Evolutionary conservation across 805 yeast genomes (phyloP).

Genomic region (Ogataea nitratoaversa): DNA sequence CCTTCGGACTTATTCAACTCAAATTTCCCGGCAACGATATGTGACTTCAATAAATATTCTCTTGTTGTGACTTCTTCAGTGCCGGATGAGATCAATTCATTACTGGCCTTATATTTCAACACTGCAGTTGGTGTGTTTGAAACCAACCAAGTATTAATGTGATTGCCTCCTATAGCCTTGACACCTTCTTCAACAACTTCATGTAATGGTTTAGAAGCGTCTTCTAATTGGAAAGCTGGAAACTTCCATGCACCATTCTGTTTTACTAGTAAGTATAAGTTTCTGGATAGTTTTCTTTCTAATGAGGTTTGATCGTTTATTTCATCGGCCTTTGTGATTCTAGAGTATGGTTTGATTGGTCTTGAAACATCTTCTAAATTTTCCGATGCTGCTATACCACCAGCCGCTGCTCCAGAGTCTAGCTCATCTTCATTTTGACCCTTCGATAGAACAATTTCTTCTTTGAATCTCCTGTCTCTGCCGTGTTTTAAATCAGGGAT

Average conservation of each 20-base stretch:
- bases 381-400: constrained; percentile 18
- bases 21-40: constrained; percentile 81
- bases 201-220: constrained; percentile 55
- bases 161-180: constrained; percentile 63
- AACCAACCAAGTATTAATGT: constrained; percentile 85
- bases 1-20: constrained; percentile 35
- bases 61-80: constrained; percentile 28
- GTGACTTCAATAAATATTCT: constrained; percentile 81
- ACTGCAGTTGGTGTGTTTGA: constrained; percentile 83
- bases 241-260: constrained; percentile 57
- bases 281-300: constrained; percentile 74
- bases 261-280: constrained; percentile 71
- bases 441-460: constrained; percentile 71
- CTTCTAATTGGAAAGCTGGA: constrained; percentile 59
- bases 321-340: constrained; percentile 75
- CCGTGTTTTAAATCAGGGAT: constrained; percentile 81
- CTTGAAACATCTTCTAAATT: constrained; percentile 56
- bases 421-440: constrained; percentile 38
- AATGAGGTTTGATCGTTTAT: constrained; percentile 58
- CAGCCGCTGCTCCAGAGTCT: constrained; percentile 9
- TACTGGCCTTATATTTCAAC: constrained; percentile 37
- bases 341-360: constrained; percentile 64
- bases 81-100: constrained; percentile 17
- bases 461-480: constrained; percentile 84
- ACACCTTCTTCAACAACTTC: constrained; percentile 72